Conservation (phyloP, 2,329 filamentous ascomycete species). For the Colletotrichum endophyticum region DNA sequence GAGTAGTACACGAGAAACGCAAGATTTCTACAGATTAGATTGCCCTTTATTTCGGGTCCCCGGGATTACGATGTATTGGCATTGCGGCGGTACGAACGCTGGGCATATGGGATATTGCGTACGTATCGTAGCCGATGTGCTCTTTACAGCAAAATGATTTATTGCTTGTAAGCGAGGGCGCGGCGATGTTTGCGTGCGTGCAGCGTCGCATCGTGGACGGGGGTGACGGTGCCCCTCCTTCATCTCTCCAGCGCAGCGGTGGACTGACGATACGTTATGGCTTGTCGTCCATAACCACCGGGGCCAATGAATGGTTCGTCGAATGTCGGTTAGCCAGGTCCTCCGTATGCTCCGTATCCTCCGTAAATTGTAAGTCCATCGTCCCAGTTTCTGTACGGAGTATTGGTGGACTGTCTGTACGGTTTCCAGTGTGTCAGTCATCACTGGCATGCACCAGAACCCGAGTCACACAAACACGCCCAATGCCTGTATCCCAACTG, state of each 20-base stretch:
- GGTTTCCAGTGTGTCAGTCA: background rate
- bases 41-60: background rate
- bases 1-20: background rate
- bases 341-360: background rate
- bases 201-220: conserved; percentile 1
- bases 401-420: background rate
- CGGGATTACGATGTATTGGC: background rate
- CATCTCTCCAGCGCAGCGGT: background rate
- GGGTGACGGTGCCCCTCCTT: background rate
- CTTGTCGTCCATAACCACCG: background rate
- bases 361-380: background rate
- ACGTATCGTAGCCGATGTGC: background rate
- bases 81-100: background rate
- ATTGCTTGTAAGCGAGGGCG: background rate
- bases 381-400: background rate
- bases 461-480: background rate
- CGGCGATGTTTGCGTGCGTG: background rate
- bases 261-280: background rate
- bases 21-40: background rate
- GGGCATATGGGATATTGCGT: background rate
- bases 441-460: background rate
- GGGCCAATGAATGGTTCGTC: background rate
- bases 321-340: conserved; percentile 5
- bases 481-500: background rate
- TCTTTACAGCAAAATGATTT: background rate